Evolutionary conservation across 78 protist species (phyloP), one percentile per base, ranked within the genome.

Genomic region (Dictyostelium capitatum): DNA sequence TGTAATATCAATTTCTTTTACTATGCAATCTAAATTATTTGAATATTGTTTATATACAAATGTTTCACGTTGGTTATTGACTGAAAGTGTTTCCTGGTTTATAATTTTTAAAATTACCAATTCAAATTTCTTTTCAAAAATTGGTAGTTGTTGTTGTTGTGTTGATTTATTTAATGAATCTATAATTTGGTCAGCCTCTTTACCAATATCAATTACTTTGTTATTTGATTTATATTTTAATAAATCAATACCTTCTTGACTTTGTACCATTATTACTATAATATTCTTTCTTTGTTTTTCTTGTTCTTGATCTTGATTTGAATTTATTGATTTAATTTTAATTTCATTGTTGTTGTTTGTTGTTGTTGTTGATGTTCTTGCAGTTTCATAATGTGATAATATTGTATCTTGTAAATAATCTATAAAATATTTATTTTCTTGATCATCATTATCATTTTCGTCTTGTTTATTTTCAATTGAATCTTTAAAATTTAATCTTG

Each of bases 1-100:
- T 6, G 74, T 20, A n/a, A 83, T 73, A 56, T 50, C 20, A 25
- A 83, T 19, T 6, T 83, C 91, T 73, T 83, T 83, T 23, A 28
- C 51, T 70, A 83, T 25, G 12, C 25, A 47, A 83, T 83, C 48
- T 12, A 83, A 73, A 51, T 73, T 62, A 41, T 75, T 17, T 7
- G 89, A 81, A n/a, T 59, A n/a, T 14, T 12, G 30, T 41, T 80
- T 28, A 54, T 79, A 79, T 23, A 54, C 6, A 28, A 32, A 28
- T 28, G 19, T 14, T 46, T n/a, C 56, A 32, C 79, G 32, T 72
- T 72, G 54, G 17, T 72, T 15, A 25, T 6, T 75, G 8, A 23
- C 25, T 6, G 59, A 14, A 23, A 20, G 15, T 0, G 48, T 46
- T 6, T 23, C 10, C 11, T n/a, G 19, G 2, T 48, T 80, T 56